Base-by-base conservation (phyloP, 768 basidiomycete species). In the Boletus rex-veris region DNA sequence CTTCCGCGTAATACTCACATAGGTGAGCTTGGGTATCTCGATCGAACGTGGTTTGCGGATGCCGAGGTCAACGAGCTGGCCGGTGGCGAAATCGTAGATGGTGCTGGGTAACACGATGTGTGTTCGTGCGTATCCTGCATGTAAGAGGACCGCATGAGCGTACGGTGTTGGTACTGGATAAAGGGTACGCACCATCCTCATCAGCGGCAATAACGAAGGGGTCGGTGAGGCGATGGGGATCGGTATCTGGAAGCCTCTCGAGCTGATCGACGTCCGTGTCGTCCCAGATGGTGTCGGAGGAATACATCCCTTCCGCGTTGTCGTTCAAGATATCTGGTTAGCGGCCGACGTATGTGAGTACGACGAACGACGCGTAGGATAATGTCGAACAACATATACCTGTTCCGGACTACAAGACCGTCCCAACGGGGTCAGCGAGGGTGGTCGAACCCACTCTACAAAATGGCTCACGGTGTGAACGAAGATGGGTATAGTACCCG, bases 11-110 rank as follows among this genome's bases (percentile, higher is more conserved):
- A 84, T 58, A 16, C 77, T 60, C 0, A 74, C 75, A 3, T 64
- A 63, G 55, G 84, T 75, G 8, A 84, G 61, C 1, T 12, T 16
- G 11, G 84, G 84, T 28, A 86, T 77, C 56, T 82, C 80, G 5
- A 73, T 65, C 0, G 85, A 86, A 50, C 77, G 68, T 0, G 72
- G 61, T 57, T 87, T 83, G 30, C 78, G 74, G 7, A 58, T 52
- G 19, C 54, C 54, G 11, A 70, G 62, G 19, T 80, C 73, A 21
- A 79, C 76, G 31, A 86, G 71, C 11, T 60, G 61, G 7, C 76
- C 75, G 1, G 62, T 67, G 3, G 82, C 77, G 30, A 82, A 66
- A 40, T 79, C 83, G 57, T 80, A 88, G 41, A 89, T 82, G 0
- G 81, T 85, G 1, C 70, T 71, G 0, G 82, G 81, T 4, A 78